Evolutionary conservation across 2,329 filamentous ascomycete genomes (phyloP).

Genomic region (Calonectria hawksworthii): DNA sequence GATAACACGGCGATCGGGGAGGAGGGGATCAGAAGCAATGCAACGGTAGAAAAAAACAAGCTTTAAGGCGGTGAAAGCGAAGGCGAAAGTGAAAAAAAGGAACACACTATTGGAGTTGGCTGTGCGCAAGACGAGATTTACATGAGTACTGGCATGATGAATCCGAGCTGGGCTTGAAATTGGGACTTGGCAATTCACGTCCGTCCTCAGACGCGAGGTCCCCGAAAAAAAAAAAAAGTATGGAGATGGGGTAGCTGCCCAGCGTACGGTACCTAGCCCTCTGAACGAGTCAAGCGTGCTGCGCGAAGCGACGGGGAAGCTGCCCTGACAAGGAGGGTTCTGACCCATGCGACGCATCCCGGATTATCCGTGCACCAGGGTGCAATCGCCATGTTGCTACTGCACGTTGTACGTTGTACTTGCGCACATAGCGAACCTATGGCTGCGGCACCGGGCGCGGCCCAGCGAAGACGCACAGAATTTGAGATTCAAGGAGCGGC

Average conservation of each 20-base stretch:
- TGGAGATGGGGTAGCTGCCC: slow-evolving; percentile 20
- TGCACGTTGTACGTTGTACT: slow-evolving; percentile 19
- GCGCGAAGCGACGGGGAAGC: slow-evolving; percentile 20
- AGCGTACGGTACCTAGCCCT: background rate
- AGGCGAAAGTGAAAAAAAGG: background rate
- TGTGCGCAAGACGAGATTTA: background rate
- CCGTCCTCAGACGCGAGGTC: slow-evolving; percentile 14
- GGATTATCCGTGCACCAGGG: slow-evolving; percentile 27
- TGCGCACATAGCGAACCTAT: slow-evolving; percentile 18
- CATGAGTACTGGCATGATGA: background rate
- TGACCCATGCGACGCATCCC: slow-evolving; percentile 26
- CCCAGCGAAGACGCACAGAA: slow-evolving; percentile 12
- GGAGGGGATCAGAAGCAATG: slow-evolving; percentile 4
- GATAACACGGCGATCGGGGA: slow-evolving; percentile 22
- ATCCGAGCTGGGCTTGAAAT: slow-evolving; percentile 4
- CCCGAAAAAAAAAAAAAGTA: background rate
- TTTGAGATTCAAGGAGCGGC: slow-evolving; percentile 1
- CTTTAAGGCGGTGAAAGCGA: slow-evolving; percentile 19
- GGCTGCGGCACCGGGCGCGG: background rate
- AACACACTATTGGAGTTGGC: background rate
- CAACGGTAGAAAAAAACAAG: slow-evolving; percentile 17
- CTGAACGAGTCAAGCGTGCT: slow-evolving; percentile 11
- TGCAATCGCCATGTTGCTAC: slow-evolving; percentile 13
- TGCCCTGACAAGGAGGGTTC: slow-evolving; percentile 26
- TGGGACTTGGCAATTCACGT: background rate